phyloP scores from a whole-genome alignment of 805 yeast species.

The Starmerella etchellsii region DNA sequence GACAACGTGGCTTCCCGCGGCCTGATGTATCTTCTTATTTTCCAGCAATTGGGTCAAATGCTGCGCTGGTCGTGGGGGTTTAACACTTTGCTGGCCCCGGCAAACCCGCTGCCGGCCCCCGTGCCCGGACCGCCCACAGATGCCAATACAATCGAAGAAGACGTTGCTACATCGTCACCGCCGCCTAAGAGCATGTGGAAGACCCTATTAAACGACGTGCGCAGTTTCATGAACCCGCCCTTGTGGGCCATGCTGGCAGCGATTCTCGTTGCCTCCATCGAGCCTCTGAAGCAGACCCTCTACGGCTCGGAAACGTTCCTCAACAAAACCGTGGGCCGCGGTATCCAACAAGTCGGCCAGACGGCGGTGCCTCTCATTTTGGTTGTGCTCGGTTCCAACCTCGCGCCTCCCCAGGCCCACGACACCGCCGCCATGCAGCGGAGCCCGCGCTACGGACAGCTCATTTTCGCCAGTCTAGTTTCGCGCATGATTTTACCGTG shows the following conservation, averaged over 20 bases:
- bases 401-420: slow-evolving; percentile 43
- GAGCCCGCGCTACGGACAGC: slow-evolving; percentile 31
- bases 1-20: slow-evolving; percentile 53
- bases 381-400: slow-evolving; percentile 48
- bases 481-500: slow-evolving; percentile 53
- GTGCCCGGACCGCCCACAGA: neutral
- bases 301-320: slow-evolving; percentile 37
- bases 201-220: slow-evolving; percentile 15
- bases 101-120: neutral
- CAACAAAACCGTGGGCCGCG: slow-evolving; percentile 39
- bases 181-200: neutral
- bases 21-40: slow-evolving; percentile 44
- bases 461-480: slow-evolving; percentile 41
- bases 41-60: slow-evolving; percentile 56
- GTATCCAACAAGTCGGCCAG: slow-evolving; percentile 41
- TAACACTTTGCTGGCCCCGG: slow-evolving; percentile 41
- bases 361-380: slow-evolving; percentile 51
- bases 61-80: slow-evolving; percentile 66
- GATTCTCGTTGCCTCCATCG: slow-evolving; percentile 47
- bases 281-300: slow-evolving; percentile 34
- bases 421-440: slow-evolving; percentile 21
- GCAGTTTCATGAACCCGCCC: slow-evolving; percentile 49
- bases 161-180: neutral
- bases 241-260: slow-evolving; percentile 49
- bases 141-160: neutral